Evolutionary conservation across 345 rosid species (phyloP).

Genomic region (Acer saccharum): DNA sequence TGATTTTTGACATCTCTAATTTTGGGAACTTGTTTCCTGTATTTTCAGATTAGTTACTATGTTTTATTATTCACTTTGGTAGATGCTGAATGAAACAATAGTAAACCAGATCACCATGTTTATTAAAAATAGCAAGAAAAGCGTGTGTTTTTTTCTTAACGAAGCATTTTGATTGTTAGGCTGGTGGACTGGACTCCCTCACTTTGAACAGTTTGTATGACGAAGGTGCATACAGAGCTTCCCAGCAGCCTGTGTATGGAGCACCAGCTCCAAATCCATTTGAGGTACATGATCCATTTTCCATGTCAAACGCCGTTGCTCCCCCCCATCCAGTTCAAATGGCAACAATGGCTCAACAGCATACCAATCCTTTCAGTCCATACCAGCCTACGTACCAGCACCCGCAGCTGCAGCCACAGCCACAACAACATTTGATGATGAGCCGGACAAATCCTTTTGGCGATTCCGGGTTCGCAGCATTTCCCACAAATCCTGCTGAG

Average conservation of each 20-base stretch:
- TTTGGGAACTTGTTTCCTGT: neutral
- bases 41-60: neutral
- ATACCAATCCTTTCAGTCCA: constrained; percentile 68
- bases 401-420: constrained; percentile 36
- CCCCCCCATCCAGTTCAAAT: constrained; percentile 60
- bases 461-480: constrained; percentile 53
- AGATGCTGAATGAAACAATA: neutral
- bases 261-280: constrained; percentile 89
- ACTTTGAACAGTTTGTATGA: constrained; percentile 85
- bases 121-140: neutral
- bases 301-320: constrained; percentile 48
- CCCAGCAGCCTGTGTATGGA: constrained; percentile 83
- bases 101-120: neutral
- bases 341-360: constrained; percentile 55
- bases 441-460: constrained; percentile 77
- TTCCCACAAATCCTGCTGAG: constrained; percentile 35
- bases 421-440: constrained; percentile 48
- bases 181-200: constrained; percentile 92
- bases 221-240: constrained; percentile 79
- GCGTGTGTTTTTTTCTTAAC: neutral
- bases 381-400: constrained; percentile 59
- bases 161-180: constrained; percentile 42
- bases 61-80: neutral
- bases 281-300: constrained; percentile 78
- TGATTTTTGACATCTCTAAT: neutral